phyloP scores from a whole-genome alignment of 1,139 yeast species.

The Saccharomyces hybrid region DNA sequence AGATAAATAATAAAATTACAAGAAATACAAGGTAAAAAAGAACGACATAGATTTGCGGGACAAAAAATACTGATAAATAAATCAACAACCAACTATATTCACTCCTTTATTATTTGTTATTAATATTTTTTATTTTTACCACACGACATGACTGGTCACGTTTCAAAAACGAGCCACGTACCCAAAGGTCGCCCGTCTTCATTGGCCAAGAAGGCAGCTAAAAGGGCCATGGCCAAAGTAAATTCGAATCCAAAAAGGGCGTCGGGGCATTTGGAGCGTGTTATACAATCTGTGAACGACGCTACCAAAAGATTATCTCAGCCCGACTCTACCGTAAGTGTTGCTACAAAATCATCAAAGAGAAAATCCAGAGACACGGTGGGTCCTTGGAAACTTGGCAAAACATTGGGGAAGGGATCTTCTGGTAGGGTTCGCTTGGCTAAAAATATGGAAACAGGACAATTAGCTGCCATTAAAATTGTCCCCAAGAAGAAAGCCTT shows the following conservation, averaged over 20 bases:
- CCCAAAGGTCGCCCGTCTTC: constrained; percentile 9
- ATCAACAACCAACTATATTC: constrained; percentile 16
- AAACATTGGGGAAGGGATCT: constrained; percentile 75
- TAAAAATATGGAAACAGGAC: constrained; percentile 60
- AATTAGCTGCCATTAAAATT: constrained; percentile 74
- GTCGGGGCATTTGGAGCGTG: constrained; percentile 28
- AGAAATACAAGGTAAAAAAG: background rate
- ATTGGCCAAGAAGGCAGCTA: constrained; percentile 26
- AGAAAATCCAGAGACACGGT: constrained; percentile 35
- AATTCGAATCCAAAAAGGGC: constrained; percentile 6
- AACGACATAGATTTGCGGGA: background rate
- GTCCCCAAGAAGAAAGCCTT: constrained; percentile 45
- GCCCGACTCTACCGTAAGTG: constrained; percentile 17
- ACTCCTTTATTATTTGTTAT: constrained; percentile 7
- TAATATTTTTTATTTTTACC: background rate
- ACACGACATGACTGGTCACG: constrained; percentile 8
- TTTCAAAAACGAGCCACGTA: constrained; percentile 7
- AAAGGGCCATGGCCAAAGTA: constrained; percentile 20
- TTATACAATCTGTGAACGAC: constrained; percentile 43
- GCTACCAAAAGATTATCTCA: constrained; percentile 61
- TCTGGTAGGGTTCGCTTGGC: constrained; percentile 75
- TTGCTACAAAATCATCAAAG: constrained; percentile 25
- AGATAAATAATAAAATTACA: background rate
- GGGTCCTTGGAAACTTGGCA: constrained; percentile 79
- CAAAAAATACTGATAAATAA: background rate